Evolutionary conservation across 2,329 filamentous ascomycete species (phyloP).

Genomic region (Trematosphaeria pertusa): DNA sequence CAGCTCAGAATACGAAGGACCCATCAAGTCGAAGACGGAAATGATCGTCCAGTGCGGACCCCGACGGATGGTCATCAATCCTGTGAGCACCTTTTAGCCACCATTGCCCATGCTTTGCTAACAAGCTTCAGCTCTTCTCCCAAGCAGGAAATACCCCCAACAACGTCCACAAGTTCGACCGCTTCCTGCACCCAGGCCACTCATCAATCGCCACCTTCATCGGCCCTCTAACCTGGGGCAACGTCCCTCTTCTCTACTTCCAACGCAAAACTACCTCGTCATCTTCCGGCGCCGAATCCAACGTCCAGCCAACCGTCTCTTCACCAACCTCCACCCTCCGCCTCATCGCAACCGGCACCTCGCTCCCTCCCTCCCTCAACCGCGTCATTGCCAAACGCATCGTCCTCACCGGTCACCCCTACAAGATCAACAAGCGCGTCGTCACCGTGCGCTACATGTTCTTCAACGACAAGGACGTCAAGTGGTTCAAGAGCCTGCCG

Average conservation of each 20-base stretch:
- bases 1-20: constrained; percentile 74
- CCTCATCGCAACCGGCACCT: constrained; percentile 86
- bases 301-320: constrained; percentile 10
- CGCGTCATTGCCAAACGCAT: constrained; percentile 93
- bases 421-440: constrained; percentile 97
- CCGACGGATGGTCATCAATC: constrained; percentile 84
- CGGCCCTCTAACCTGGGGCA: constrained; percentile 90
- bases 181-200: constrained; percentile 88
- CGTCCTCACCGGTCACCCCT: constrained; percentile 93
- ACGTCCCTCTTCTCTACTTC: constrained; percentile 90
- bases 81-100: constrained; percentile 47
- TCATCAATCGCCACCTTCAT: constrained; percentile 89
- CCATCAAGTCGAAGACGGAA: constrained; percentile 91
- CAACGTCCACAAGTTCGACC: constrained; percentile 95
- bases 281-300: constrained; percentile 5
- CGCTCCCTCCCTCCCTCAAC: constrained; percentile 73
- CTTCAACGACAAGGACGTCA: constrained; percentile 93
- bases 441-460: constrained; percentile 99
- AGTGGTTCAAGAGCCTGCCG: constrained; percentile 97
- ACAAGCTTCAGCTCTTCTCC: constrained; percentile 69
- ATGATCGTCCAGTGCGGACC: constrained; percentile 91
- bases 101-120: constrained; percentile 3
- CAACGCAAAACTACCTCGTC: constrained; percentile 60
- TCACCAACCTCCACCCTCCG: constrained; percentile 59
- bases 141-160: constrained; percentile 89